Percentiles rank a stretch among this genome's conserved stretches.
Evolutionary conservation across 345 rosid species (phyloP).

Genomic region (Raphanus sativus): DNA sequence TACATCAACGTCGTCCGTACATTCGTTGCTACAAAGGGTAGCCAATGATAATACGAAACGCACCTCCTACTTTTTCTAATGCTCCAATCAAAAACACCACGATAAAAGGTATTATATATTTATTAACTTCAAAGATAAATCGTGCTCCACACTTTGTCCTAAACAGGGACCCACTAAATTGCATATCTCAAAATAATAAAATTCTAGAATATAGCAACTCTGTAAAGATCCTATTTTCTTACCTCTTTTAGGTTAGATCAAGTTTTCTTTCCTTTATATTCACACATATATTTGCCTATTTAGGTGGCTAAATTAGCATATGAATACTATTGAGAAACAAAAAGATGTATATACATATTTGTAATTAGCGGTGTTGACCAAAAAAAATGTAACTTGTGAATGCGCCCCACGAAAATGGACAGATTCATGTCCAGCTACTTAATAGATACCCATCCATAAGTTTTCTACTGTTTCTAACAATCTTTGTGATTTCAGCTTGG

Average conservation of each 20-base stretch:
- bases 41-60: conserved; percentile 57
- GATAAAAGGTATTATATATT: background rate
- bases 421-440: background rate
- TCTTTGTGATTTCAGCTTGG: background rate
- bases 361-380: background rate
- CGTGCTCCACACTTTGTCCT: conserved; percentile 40
- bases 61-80: conserved; percentile 37
- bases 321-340: background rate
- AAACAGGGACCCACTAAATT: conserved; percentile 12
- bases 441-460: background rate
- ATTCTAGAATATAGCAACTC: conserved; percentile 4
- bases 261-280: background rate
- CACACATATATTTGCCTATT: conserved; percentile 9
- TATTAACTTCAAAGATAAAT: conserved; percentile 23
- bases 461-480: background rate
- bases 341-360: background rate
- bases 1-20: conserved; percentile 53
- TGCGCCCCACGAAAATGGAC: background rate
- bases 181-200: conserved; percentile 1
- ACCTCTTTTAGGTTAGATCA: conserved; percentile 33
- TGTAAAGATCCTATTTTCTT: conserved; percentile 27
- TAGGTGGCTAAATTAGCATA: conserved; percentile 4
- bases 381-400: background rate
- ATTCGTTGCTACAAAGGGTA: conserved; percentile 26
- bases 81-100: conserved; percentile 24